Base-by-base conservation (phyloP, 2,329 filamentous ascomycete species). In the Coleophoma eucalyptorum region DNA sequence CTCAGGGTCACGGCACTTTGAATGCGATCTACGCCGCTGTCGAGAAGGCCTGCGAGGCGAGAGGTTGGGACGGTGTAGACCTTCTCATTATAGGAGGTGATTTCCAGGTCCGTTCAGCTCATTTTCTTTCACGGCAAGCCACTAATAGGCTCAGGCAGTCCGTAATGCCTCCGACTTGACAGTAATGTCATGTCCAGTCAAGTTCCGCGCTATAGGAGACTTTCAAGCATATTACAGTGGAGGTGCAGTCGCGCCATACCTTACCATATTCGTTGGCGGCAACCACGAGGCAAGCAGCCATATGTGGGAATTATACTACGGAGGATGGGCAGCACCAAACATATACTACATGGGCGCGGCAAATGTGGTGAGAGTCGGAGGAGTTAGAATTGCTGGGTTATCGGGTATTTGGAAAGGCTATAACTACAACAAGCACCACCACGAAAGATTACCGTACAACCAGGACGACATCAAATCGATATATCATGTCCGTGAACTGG, bases 291-390 rank as follows among this genome's bases (percentile, higher is more conserved):
- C 94, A 1, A 89, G 89, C 62, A 91, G 89, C 46, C 84, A 97
- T 69, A 75, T 96, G 5, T 94, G 86, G 76, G 94, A 99, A 70
- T 80, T 99, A 0, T 96, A 90, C 72, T 96, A 97, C 65, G 94
- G 94, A 47, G 94, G 94, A 46, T 99, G 94, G 94, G 94, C 90
- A 5, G 93, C 93, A 7, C 91, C 90, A 8, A 96, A 94, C 59
- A 97, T 99, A 56, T 99, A 97, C 75, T 99, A 97, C 71, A 79
- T 97, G 67, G 94, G 94, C 45, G 90, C 91, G 33, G 90, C 94
- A 53, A 97, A 96, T 65, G 86, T 99, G 8, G 67, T 99, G 38
- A 85, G 87, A 16, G 75, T 95, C 32, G 93, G 93, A 0, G 87
- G 89, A 1, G 72, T 99, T 45, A 84, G 94, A 19, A 96, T 99